These are phyloP conservation scores for Xylaria polymorpha DNA, from an alignment of 2,329 filamentous ascomycete genomes.

Conservation along the genomic window DNA sequence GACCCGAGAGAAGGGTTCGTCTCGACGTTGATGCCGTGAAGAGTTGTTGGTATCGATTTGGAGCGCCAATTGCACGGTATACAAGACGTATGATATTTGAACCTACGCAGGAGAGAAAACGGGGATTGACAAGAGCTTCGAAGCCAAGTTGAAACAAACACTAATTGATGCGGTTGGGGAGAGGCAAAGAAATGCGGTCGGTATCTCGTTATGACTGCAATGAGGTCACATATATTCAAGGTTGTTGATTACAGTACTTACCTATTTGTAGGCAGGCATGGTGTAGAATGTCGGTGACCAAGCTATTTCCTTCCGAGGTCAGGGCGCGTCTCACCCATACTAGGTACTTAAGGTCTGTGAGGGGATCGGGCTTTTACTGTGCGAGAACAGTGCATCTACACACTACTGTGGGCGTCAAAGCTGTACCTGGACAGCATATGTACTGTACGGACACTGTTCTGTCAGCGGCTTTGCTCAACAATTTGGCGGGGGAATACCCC, in stretches of 20 bases:
- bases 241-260: not conserved
- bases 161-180: not conserved
- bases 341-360: no score
- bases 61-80: not conserved
- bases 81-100: not conserved
- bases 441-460: not conserved
- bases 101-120: not conserved
- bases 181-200: not conserved
- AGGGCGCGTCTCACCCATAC: conserved; percentile 3
- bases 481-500: conserved; percentile 32
- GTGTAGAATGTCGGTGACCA: not conserved
- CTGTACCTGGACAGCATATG: not conserved
- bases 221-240: not conserved
- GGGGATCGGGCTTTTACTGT: not conserved
- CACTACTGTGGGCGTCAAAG: not conserved
- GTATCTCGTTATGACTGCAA: conserved; percentile 1
- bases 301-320: conserved; percentile 10
- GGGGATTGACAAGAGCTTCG: not conserved
- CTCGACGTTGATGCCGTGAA: not conserved
- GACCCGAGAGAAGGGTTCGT: not conserved
- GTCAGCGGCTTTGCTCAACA: not conserved
- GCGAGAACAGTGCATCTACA: not conserved
- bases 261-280: not conserved
- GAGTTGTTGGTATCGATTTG: not conserved
- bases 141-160: conserved; percentile 5